Conservation (phyloP, 768 basidiomycete species). For the Mrakia hoshinonis region DNA sequence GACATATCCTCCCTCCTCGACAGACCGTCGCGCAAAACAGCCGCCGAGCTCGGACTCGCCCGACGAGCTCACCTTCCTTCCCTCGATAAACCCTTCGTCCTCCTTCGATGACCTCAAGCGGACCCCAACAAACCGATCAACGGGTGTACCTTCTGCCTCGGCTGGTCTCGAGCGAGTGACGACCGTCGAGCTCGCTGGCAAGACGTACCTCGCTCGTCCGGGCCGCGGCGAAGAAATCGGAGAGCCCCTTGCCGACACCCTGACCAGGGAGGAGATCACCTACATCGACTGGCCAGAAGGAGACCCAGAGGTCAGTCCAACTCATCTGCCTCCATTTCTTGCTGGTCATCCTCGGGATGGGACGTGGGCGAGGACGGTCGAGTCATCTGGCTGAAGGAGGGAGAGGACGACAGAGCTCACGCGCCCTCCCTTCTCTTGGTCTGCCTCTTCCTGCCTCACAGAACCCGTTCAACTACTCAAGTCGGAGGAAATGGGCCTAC, state of each 20-base stretch:
- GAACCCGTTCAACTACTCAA: conserved; percentile 39
- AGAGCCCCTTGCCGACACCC: conserved; percentile 15
- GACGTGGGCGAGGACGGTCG: background rate
- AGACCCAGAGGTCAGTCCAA: conserved; percentile 36
- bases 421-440: no score
- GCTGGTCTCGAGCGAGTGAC: background rate
- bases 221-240: conserved; percentile 22
- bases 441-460: conserved; percentile 16
- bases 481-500: conserved; percentile 33
- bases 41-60: no score
- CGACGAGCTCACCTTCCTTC: background rate
- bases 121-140: background rate
- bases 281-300: conserved; percentile 36
- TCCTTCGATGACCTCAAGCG: background rate
- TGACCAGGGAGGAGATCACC: conserved; percentile 33
- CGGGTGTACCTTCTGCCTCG: background rate
- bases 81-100: background rate
- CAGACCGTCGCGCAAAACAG: no score
- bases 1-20: no score
- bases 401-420: background rate
- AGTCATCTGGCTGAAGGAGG: background rate
- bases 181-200: conserved; percentile 10
- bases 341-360: no score
- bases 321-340: conserved; percentile 7
- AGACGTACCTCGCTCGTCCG: background rate